Evolutionary conservation across 2,329 filamentous ascomycete species (phyloP), one percentile per base, ranked within the genome.

Genomic region (Trichoderma pleuroti): DNA sequence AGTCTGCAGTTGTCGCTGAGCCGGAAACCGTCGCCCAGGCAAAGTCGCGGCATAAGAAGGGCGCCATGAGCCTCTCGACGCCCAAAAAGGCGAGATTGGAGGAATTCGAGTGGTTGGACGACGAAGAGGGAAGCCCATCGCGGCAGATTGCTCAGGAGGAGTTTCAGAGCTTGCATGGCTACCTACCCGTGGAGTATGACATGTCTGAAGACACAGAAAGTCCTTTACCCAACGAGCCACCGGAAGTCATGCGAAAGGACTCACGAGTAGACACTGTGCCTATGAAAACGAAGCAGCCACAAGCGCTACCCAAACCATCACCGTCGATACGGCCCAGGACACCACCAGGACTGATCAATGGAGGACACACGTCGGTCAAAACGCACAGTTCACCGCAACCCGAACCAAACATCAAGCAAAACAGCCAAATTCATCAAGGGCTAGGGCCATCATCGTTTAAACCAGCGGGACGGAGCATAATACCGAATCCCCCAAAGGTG

Each of bases 41-140:
- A 34, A 72, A 75, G 46, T 66, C 72, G 1, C 73, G 74, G 21
- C 76, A 76, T 4, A 80, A 76, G 71, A 77, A 74, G 62, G 76
- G 77, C 0, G 77, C 76, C 5, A 80, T 82, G 75, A 80, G 77
- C 57, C 73, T 82, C 3, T 78, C 78, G 1, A 81, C 78, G 1
- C 82, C 81, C 2, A 74, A 77, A 1, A 82, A 83, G 73, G 72
- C 72, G 2, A 76, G 74, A 8, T 56, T 79, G 21, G 70, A 73
- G 14, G 79, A 78, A 1, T 79, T 80, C 63, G 78, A 77, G 30
- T 77, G 72, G 0, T 30, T 77, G 0, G 78, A 78, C 1, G 79
- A 78, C 34, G 77, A 80, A 0, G 77, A 79, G 5, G 70, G 71
- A 7, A 78, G 74, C 12, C 77, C 79, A 0, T 76, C 76, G 10